Base-by-base conservation (phyloP, 129 eudicot species). In the Flaveria bidentis region DNA sequence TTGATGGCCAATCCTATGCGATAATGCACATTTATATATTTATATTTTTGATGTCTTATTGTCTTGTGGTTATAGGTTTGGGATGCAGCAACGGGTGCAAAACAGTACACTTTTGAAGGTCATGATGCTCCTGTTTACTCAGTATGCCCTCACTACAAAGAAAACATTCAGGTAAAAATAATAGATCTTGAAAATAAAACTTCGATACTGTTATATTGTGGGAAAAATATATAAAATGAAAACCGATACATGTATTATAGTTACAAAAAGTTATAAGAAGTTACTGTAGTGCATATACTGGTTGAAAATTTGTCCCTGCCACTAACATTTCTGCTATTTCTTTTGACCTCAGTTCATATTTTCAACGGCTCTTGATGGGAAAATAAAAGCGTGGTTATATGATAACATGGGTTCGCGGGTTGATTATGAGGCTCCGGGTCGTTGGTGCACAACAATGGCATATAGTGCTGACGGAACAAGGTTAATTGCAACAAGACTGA, bases 41-140 rank as follows among this genome's bases (percentile, higher is more conserved):
- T 77, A 17, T 44, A 28, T 5, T 41, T 13, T 69, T 17, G 62
- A 17, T 15, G 68, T 62, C 9, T 62, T 62, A 62, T 9, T 57
- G 30, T 78, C 47, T 51, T 4, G 16, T 65, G 75, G 62, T 75
- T 36, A 17, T 74, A 88, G 94, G 94, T 82, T 6, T 89, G 94
- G 94, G 86, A 88, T 84, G 80, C 80, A 50, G 80, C 76, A 23
- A 88, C 86, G 9, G 96, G 96, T 58, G 73, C 79, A 28, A 88
- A 78, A 75, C 91, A 77, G 50, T 88, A 79, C 68, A 82, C 91
- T 13, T 90, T 88, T 76, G 89, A 88, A 79, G 96, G 96, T 65
- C 96, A 90, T 49, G 86, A 74, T 15, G 93, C 89, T 5, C 88
- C 96, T 1, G 91, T 88, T 65, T 88, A 80, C 71, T 85, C 89